Conservation (phyloP, 768 basidiomycete genomes). For the Daedaleopsis sinensis region DNA sequence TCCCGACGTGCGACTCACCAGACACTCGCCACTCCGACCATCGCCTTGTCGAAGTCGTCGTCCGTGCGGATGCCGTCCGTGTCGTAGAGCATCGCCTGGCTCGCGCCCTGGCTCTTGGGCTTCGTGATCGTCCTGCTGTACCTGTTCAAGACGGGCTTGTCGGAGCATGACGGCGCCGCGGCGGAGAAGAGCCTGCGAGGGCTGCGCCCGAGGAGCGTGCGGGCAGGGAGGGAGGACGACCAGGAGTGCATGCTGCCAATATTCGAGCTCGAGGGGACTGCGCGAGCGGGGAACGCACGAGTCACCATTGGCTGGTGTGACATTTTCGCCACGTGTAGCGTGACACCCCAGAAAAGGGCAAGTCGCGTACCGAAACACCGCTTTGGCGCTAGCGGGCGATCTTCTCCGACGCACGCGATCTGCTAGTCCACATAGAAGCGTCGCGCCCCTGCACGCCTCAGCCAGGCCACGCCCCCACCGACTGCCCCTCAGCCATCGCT, state of each 20-base stretch:
- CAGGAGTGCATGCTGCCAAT: slow-evolving; percentile 18
- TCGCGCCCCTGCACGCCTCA: too few species aligned
- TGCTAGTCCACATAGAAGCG: slow-evolving; percentile 1
- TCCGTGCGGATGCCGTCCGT: slow-evolving; percentile 87
- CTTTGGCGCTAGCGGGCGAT: slow-evolving; percentile 17
- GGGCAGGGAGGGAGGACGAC: slow-evolving; percentile 13
- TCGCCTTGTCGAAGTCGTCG: slow-evolving; percentile 90
- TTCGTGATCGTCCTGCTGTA: slow-evolving; percentile 85
- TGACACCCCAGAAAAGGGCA: background rate
- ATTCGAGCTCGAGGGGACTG: background rate
- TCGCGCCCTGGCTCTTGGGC: slow-evolving; percentile 94
- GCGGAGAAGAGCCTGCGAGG: slow-evolving; percentile 22
- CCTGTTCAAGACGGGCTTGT: slow-evolving; percentile 47
- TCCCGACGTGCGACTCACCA: slow-evolving; percentile 61
- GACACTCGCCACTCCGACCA: slow-evolving; percentile 96
- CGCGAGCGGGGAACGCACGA: slow-evolving; percentile 7
- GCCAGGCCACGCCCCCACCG: too few species aligned
- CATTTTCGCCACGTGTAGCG: slow-evolving; percentile 6
- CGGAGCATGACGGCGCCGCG: slow-evolving; percentile 17
- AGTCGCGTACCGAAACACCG: slow-evolving; percentile 5
- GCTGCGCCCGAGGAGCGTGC: slow-evolving; percentile 7
- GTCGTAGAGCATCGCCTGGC: slow-evolving; percentile 99
- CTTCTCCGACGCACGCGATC: slow-evolving; percentile 10
- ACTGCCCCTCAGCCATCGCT: too few species aligned
- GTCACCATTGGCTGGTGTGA: slow-evolving; percentile 16